Evolutionary conservation across 495 filamentous ascomycete genomes (phyloP), one percentile per base, ranked within the genome.

Genomic region (Acidiella bohemica): DNA sequence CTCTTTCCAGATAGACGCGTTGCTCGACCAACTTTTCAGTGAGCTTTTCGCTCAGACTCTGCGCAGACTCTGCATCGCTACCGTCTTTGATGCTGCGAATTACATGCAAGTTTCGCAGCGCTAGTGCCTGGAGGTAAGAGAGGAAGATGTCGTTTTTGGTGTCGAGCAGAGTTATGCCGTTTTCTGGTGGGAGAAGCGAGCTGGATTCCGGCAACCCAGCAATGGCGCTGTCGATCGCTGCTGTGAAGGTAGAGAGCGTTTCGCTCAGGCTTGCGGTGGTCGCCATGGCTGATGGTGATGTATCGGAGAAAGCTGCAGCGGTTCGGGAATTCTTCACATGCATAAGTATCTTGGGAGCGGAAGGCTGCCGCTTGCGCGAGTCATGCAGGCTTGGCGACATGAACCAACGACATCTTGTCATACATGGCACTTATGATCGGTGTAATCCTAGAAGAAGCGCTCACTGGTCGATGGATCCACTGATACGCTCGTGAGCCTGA

Each of bases 111-210:
- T 92, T 79, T 34, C 96, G 64, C 49, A 94, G 93, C 22, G 88
- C 83, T 4, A 94, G 72, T 51, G 95, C 87, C 51, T 96, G 92
- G 0, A 96, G 66, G 63, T 97, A 97, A 1, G 92, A 85, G 30
- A 97, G 80, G 11, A 97, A 73, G 13, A 96, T 71, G 46, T 97
- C 92, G 66, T 84, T 93, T 59, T 97, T 97, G 37, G 80, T 72
- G 55, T 94, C 84, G 53, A 97, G 76, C 4, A 97, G 78, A 2
- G 90, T 95, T 35, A 97, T 87, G 46, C 88, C 88, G 46, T 93
- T 76, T 49, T 76, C 68, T 7, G 83, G 78, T 5, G 81, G 71
- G 30, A 77, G 53, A 1, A 51, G 39, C 1, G 43, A 3, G n/a
- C 22, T 22, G 1, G 18, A 4, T 8, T 32, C 38, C 7, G 48